These are phyloP conservation scores for Suillus clintonianus DNA, from an alignment of 768 basidiomycete genomes.

Conservation along the genomic window DNA sequence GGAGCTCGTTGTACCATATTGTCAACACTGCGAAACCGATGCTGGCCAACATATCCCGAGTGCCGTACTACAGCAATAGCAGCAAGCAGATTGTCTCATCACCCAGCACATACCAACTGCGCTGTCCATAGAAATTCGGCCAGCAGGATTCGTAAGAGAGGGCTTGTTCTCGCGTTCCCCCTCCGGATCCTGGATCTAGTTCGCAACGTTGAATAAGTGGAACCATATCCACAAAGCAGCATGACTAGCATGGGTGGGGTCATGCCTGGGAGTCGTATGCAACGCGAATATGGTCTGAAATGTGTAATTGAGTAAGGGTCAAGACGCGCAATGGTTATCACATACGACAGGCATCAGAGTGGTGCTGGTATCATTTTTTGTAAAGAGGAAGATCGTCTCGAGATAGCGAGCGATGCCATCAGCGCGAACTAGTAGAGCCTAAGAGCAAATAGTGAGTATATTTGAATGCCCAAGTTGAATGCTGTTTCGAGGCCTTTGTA, in stretches of 20 bases:
- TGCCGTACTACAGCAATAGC: no score
- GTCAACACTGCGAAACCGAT: no score
- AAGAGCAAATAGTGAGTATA: background rate
- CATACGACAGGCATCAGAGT: conserved; percentile 19
- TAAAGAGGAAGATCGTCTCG: conserved; percentile 22
- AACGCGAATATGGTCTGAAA: conserved; percentile 32
- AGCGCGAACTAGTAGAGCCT: background rate
- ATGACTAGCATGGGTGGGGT: conserved; percentile 3
- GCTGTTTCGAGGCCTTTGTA: background rate
- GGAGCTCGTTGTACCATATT: no score
- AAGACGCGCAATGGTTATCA: background rate
- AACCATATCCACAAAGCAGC: no score
- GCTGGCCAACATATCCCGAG: no score
- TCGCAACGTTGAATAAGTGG: no score
- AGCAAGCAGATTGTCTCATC: no score
- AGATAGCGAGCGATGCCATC: conserved; percentile 9
- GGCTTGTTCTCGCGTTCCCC: no score
- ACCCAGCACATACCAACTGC: no score
- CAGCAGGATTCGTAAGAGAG: no score
- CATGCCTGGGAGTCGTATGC: conserved; percentile 22
- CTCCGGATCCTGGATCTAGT: no score
- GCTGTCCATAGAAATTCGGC: no score
- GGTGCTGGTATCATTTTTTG: conserved; percentile 18
- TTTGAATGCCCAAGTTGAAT: background rate
- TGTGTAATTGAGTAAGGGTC: background rate